Conservation (phyloP, 106 monocot genomes). For the Allium fistulosum region DNA sequence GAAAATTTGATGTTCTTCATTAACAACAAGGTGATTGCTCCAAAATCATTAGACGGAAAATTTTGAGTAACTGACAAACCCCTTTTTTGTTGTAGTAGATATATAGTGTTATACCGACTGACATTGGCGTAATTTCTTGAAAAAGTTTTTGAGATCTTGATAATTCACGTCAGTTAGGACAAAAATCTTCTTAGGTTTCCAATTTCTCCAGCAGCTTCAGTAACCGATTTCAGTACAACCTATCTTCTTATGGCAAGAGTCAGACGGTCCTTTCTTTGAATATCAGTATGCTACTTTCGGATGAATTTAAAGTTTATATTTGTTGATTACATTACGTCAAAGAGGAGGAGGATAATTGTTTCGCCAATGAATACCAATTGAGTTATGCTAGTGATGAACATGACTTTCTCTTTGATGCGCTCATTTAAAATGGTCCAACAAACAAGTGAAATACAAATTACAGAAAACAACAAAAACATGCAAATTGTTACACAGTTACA, state of each 20-base stretch:
- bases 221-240: slow-evolving; percentile 21
- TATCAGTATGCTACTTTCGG: slow-evolving; percentile 69
- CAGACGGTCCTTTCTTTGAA: slow-evolving; percentile 39
- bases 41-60: background rate
- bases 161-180: slow-evolving; percentile 24
- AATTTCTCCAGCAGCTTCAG: slow-evolving; percentile 16
- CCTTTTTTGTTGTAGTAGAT: background rate
- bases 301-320: no score
- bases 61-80: background rate
- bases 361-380: no score
- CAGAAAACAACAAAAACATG: no score
- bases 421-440: no score
- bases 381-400: no score
- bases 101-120: slow-evolving; percentile 16
- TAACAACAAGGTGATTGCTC: no score
- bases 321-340: no score
- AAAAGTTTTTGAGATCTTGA: slow-evolving; percentile 16
- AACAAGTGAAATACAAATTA: no score
- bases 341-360: no score
- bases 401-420: no score
- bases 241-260: slow-evolving; percentile 47
- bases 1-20: no score
- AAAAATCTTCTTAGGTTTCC: slow-evolving; percentile 32
- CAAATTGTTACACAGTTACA: no score
- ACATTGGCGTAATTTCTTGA: slow-evolving; percentile 26